Percentiles rank a stretch among this genome's conserved stretches.
phyloP scores from a whole-genome alignment of 192 early-diverging fungal species.

The Mortierella hygrophila region DNA sequence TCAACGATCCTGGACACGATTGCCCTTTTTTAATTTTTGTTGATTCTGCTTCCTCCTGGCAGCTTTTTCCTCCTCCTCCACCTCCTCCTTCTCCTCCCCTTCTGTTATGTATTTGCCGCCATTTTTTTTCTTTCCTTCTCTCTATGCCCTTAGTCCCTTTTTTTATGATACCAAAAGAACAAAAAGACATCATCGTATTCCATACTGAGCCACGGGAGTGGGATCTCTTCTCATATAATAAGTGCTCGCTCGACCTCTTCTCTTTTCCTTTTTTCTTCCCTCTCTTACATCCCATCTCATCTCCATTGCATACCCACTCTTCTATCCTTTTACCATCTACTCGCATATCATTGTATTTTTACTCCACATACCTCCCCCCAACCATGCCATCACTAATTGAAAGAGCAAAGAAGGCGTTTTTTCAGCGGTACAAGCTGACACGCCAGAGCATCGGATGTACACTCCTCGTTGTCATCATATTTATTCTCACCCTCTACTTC shows the following conservation, averaged over 20 bases:
- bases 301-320: neutral
- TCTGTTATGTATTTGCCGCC: neutral
- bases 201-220: neutral
- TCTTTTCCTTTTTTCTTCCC: neutral
- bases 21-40: neutral
- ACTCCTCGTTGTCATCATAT: constrained; percentile 18
- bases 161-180: neutral
- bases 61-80: neutral
- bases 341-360: neutral
- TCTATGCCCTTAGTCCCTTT: neutral
- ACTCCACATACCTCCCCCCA: no score
- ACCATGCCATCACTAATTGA: constrained; percentile 22
- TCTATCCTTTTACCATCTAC: neutral
- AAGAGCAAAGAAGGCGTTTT: constrained; percentile 11
- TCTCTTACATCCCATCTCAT: neutral
- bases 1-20: neutral
- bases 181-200: constrained; percentile 3
- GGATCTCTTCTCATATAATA: neutral
- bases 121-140: neutral
- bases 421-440: constrained; percentile 41
- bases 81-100: neutral
- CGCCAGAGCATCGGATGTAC: constrained; percentile 25
- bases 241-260: neutral
- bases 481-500: constrained; percentile 43
- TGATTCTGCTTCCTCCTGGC: constrained; percentile 7